Evolutionary conservation across 2,329 filamentous ascomycete genomes (phyloP).

Genomic region (Ophiostoma pallidulum): DNA sequence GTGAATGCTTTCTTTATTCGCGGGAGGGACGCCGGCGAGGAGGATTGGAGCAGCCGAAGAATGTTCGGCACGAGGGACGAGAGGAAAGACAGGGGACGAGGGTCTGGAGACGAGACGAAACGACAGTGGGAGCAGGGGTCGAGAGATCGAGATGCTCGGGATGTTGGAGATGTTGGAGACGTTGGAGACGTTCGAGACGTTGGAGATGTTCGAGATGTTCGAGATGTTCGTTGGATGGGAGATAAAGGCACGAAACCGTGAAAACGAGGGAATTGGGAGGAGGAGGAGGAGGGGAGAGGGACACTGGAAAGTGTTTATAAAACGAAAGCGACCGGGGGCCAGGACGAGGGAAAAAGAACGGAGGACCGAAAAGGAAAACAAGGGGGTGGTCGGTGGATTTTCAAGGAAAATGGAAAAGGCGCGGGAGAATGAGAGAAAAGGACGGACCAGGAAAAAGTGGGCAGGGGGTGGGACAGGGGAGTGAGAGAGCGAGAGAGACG

Average conservation of each 20-base stretch:
- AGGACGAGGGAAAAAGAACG: background rate
- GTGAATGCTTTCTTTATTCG: constrained; percentile 14
- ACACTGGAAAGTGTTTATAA: constrained; percentile 10
- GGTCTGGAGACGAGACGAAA: too few relatives aligned
- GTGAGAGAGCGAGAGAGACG: background rate
- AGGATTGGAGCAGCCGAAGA: background rate
- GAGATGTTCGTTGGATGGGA: too few relatives aligned
- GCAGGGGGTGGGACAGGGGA: constrained; percentile 1
- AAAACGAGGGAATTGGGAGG: background rate
- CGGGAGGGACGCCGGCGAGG: background rate
- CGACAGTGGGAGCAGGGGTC: too few relatives aligned
- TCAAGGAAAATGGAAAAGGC: constrained; percentile 6
- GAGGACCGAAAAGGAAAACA: constrained; percentile 1
- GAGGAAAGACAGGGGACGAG: background rate
- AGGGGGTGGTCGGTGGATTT: background rate
- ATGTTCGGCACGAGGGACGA: background rate
- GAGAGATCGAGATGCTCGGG: too few relatives aligned
- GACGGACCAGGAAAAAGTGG: constrained; percentile 7
- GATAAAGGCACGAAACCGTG: background rate
- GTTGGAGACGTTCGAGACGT: too few relatives aligned
- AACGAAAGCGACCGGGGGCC: background rate
- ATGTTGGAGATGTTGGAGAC: too few relatives aligned
- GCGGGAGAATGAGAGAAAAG: too few relatives aligned
- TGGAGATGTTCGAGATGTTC: too few relatives aligned
- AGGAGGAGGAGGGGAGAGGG: background rate